Percentiles rank a stretch among this genome's conserved stretches.
Conservation (phyloP, 2,329 filamentous ascomycete species). For the Monosporascus sp. region DNA sequence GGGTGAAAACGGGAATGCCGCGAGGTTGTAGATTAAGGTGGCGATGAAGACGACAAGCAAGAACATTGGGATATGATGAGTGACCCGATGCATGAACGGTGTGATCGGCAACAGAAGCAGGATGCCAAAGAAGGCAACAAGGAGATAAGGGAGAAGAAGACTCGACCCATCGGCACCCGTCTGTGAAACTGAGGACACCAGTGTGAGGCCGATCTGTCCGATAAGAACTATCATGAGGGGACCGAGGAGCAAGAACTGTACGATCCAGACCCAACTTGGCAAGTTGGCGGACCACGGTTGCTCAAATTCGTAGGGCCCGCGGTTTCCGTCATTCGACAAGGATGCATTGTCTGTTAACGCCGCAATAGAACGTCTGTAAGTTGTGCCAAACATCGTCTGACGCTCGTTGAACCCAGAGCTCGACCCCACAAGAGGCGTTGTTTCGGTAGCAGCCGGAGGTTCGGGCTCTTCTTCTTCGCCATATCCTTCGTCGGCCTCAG, state of each 20-base stretch:
- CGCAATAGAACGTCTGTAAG: slow-evolving; percentile 47
- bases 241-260: slow-evolving; percentile 77
- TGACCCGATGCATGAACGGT: slow-evolving; percentile 84
- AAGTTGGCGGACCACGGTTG: slow-evolving; percentile 80
- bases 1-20: slow-evolving; percentile 82
- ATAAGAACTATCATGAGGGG: slow-evolving; percentile 74
- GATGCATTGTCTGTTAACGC: slow-evolving; percentile 28
- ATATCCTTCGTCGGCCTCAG: slow-evolving; percentile 19
- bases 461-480: slow-evolving; percentile 19
- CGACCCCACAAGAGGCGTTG: slow-evolving; percentile 70
- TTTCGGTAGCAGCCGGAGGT: slow-evolving; percentile 49
- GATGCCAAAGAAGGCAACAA: slow-evolving; percentile 62
- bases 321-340: slow-evolving; percentile 15
- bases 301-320: slow-evolving; percentile 59
- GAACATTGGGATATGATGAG: slow-evolving; percentile 75
- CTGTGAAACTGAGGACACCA: slow-evolving; percentile 69
- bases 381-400: slow-evolving; percentile 51
- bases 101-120: slow-evolving; percentile 70
- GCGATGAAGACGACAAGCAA: slow-evolving; percentile 67
- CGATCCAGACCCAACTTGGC: slow-evolving; percentile 79
- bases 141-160: slow-evolving; percentile 65
- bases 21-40: slow-evolving; percentile 80
- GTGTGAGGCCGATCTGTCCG: slow-evolving; percentile 69
- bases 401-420: slow-evolving; percentile 61
- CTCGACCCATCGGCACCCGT: slow-evolving; percentile 80